Conservation (phyloP, 306 rosid species). For the Erythrophleum fordii region DNA sequence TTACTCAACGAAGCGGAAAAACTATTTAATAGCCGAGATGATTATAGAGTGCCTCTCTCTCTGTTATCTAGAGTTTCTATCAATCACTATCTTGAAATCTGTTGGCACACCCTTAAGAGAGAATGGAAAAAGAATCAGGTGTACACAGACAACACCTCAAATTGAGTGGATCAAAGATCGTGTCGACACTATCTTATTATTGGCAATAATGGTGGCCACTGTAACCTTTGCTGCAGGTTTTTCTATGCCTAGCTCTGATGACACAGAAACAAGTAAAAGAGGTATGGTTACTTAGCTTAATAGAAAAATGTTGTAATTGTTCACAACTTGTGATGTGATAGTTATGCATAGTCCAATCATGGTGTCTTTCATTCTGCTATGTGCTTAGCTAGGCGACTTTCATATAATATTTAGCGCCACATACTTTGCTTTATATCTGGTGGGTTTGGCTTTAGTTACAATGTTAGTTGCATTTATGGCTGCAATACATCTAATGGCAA, state of each 20-base stretch:
- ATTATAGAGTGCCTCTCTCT: neutral
- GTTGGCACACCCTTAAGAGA: neutral
- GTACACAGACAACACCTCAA: neutral
- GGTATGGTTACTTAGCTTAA: neutral
- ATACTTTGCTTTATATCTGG: neutral
- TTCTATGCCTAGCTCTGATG: neutral
- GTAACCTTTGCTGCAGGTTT: neutral
- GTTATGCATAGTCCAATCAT: neutral
- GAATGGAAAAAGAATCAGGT: neutral
- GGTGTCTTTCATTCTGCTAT: neutral
- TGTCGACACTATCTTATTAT: constrained; percentile 23
- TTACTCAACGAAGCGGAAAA: neutral
- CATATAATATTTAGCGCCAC: neutral
- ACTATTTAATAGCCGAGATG: neutral
- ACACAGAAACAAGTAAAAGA: neutral
- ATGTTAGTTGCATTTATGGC: constrained; percentile 7
- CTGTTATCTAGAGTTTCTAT: neutral
- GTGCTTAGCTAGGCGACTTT: neutral
- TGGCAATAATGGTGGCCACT: constrained; percentile 28
- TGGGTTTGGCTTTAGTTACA: neutral
- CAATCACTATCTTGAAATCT: neutral
- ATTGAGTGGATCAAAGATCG: constrained; percentile 5
- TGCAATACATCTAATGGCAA: neutral
- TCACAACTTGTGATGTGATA: neutral
- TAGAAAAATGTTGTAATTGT: neutral